phyloP scores from a whole-genome alignment of 768 basidiomycete species.

The Rhizopogon roseolus region DNA sequence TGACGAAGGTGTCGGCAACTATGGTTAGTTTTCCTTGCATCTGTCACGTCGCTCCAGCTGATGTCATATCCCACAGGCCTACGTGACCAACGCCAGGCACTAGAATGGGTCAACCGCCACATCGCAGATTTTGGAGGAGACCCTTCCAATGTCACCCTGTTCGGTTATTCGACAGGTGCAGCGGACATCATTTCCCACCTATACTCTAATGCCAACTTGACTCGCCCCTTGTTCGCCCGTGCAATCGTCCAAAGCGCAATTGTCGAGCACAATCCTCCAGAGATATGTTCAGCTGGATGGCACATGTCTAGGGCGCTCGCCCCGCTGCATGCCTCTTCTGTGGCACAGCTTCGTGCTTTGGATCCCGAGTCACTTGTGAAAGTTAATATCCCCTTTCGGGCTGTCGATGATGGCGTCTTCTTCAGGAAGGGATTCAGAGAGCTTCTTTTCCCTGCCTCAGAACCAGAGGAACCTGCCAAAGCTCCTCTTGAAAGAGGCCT shows the following conservation, averaged over 20 bases:
- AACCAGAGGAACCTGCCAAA: slow-evolving; percentile 14
- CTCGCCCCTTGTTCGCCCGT: slow-evolving; percentile 59
- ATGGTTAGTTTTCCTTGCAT: slow-evolving; percentile 40
- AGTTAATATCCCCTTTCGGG: slow-evolving; percentile 46
- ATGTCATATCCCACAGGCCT: slow-evolving; percentile 37
- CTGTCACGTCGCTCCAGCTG: slow-evolving; percentile 4
- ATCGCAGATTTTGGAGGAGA: slow-evolving; percentile 68
- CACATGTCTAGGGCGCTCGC: slow-evolving; percentile 63
- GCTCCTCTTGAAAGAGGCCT: slow-evolving; percentile 11
- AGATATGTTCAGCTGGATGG: slow-evolving; percentile 57
- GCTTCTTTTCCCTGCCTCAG: slow-evolving; percentile 29
- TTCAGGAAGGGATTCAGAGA: slow-evolving; percentile 59
- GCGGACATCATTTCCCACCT: slow-evolving; percentile 60
- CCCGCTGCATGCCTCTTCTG: slow-evolving; percentile 43
- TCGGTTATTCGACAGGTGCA: slow-evolving; percentile 37
- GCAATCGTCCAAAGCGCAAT: slow-evolving; percentile 74
- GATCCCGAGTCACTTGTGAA: slow-evolving; percentile 52
- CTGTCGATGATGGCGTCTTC: slow-evolving; percentile 67
- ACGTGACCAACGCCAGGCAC: slow-evolving; percentile 57
- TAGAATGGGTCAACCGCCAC: slow-evolving; percentile 58
- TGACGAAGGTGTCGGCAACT: slow-evolving; percentile 74
- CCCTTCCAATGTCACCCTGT: slow-evolving; percentile 41
- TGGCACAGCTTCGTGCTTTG: slow-evolving; percentile 61
- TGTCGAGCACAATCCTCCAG: slow-evolving; percentile 57
- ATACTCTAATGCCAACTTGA: slow-evolving; percentile 58